Conservation (phyloP, 1,284 basidiomycete species). For the Afroboletus lepidellus region DNA sequence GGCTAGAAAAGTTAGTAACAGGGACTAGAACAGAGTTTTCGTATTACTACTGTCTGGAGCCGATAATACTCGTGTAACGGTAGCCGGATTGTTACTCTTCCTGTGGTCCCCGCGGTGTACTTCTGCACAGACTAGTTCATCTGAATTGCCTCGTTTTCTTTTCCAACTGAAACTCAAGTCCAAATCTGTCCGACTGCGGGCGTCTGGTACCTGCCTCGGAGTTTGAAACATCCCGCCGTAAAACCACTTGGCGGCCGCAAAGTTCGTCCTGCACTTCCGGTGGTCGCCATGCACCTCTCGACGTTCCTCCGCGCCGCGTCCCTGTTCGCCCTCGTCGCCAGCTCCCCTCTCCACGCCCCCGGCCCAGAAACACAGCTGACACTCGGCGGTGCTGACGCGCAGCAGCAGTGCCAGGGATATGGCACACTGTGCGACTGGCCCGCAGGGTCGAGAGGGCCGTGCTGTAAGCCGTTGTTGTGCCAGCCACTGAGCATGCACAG, state of each 20-base stretch:
- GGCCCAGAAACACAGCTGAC: neutral
- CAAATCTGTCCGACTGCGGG: too few species aligned
- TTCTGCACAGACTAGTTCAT: too few species aligned
- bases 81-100: too few species aligned
- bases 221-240: neutral
- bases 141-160: too few species aligned
- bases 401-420: neutral
- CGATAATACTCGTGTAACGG: too few species aligned
- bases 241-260: too few species aligned
- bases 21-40: neutral
- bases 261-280: too few species aligned
- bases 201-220: too few species aligned
- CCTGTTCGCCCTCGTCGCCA: neutral
- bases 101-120: too few species aligned
- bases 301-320: neutral
- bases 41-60: too few species aligned
- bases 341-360: neutral
- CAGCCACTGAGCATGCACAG: neutral
- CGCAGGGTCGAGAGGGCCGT: slow-evolving; percentile 8
- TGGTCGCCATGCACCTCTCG: neutral
- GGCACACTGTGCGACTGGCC: slow-evolving; percentile 12
- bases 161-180: too few species aligned
- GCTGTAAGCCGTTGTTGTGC: slow-evolving; percentile 3
- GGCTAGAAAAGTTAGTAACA: slow-evolving; percentile 7
- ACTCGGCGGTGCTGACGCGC: neutral